Evolutionary conservation across 306 rosid genomes (phyloP), one percentile per base, ranked within the genome.

Genomic region (Parietaria judaica): DNA sequence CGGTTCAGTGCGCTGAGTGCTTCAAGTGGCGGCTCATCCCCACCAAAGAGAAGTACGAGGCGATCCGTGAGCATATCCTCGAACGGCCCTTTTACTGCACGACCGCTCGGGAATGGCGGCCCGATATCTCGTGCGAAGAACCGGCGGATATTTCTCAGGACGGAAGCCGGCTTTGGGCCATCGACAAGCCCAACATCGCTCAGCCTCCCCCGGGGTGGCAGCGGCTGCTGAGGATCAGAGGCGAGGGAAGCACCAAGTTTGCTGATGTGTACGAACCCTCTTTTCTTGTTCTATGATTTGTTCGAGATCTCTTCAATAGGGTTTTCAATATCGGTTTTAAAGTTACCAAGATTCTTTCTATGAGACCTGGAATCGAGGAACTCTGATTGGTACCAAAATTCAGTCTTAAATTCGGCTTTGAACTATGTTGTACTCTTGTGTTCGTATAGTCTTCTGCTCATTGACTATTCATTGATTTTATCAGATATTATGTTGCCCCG

Each of bases 1-100:
- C 95, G 44, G 90, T 92, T 38, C 99, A 92, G 69, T 92, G 99
- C 70, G 96, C 99, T 14, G 65, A 56, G 50, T 92, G 96, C 74
- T 84, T 86, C 67, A 92, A 92, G 73, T 92, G 99, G 99, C 88
- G 99, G 86, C 83, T 92, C 61, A 80, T 88, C 49, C 94, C 96
- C 43, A 80, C 95, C 0, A 84, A 92, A 69, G 95, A 86, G 69
- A 89, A 82, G 70, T 92, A 92, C 14, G 96, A 92, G 74, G 94
- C 84, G 70, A 88, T 92, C 54, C 86, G 99, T 1, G 99, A 92
- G 69, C 80, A 72, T 54, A 81, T 92, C 67, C 64, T 86, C 64
- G 87, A 92, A 64, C 58, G 51, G 47, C 96, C 99, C 16, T 92
- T 92, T 76, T 69, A 58, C 70, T 92, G 96, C 50, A 72, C 77